Percentiles rank a stretch among this genome's conserved stretches.
Evolutionary conservation across 2,329 filamentous ascomycete genomes (phyloP).

Genomic region (Aspergillus caelatus): DNA sequence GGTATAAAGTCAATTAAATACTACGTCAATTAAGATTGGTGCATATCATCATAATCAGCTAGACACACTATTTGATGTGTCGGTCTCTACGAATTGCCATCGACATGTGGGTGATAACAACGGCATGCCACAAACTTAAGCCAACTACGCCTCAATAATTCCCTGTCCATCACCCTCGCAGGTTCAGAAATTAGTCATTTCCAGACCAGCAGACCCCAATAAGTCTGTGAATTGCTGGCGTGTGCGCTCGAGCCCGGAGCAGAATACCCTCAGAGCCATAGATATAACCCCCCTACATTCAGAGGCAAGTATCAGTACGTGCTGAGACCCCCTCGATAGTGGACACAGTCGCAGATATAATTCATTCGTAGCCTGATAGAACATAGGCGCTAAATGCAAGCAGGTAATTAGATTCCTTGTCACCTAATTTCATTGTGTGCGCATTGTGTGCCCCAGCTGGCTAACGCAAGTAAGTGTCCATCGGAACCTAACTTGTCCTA

Average conservation of each 20-base stretch:
- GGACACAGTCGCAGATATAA: too few species aligned
- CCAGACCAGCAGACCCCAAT: conserved; percentile 20
- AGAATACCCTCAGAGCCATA: conserved; percentile 14
- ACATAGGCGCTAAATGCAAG: too few species aligned
- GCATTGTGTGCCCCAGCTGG: too few species aligned
- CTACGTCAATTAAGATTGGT: neutral
- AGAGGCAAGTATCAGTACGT: too few species aligned
- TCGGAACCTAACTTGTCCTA: too few species aligned
- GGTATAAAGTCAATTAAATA: neutral
- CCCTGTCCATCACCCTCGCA: conserved; percentile 22
- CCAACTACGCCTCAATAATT: conserved; percentile 23
- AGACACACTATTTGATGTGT: neutral
- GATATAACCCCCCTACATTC: too few species aligned
- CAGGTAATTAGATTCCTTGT: too few species aligned
- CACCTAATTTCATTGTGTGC: too few species aligned
- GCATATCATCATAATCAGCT: neutral
- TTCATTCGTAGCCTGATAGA: too few species aligned
- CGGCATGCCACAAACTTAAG: neutral
- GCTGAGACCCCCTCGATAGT: too few species aligned
- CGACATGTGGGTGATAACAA: neutral
- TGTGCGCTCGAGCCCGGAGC: conserved; percentile 27
- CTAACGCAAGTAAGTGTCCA: too few species aligned
- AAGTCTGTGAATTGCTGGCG: conserved; percentile 22
- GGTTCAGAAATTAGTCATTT: conserved; percentile 21
- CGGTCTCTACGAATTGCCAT: neutral